phyloP scores from a whole-genome alignment of 2,329 filamentous ascomycete species.

The Helotiales sp. region DNA sequence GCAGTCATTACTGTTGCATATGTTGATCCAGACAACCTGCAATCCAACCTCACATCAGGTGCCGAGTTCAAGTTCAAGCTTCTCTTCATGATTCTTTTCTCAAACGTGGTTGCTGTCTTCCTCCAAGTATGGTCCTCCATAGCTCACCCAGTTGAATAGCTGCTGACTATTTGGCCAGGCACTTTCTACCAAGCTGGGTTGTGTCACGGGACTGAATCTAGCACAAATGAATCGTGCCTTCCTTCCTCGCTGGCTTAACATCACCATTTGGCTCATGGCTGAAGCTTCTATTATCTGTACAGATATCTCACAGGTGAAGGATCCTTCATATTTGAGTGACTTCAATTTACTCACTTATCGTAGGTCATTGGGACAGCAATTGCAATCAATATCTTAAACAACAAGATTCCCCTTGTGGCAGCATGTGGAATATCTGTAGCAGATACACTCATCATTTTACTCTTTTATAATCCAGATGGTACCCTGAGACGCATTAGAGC shows the following conservation, averaged over 20 bases:
- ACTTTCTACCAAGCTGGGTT: conserved; percentile 52
- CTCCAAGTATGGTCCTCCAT: conserved; percentile 31
- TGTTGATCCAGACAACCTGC: conserved; percentile 49
- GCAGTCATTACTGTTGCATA: conserved; percentile 35
- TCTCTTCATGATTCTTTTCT: conserved; percentile 54
- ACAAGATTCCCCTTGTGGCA: conserved; percentile 61
- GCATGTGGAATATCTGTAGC: conserved; percentile 66
- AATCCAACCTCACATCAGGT: conserved; percentile 53
- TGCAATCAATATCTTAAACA: conserved; percentile 63
- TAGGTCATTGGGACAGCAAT: conserved; percentile 71
- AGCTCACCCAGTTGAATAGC: neutral
- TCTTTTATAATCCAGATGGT: conserved; percentile 62
- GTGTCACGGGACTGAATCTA: conserved; percentile 51
- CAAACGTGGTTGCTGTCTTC: conserved; percentile 56
- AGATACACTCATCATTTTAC: conserved; percentile 64
- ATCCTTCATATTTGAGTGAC: neutral
- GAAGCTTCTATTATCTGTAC: conserved; percentile 42
- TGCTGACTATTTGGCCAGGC: conserved; percentile 37
- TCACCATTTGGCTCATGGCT: conserved; percentile 50
- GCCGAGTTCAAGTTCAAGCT: conserved; percentile 51
- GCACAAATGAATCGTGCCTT: conserved; percentile 52
- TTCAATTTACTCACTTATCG: neutral
- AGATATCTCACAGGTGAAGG: conserved; percentile 19
- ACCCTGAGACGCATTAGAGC: conserved; percentile 55
- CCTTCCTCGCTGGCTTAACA: conserved; percentile 51